Evolutionary conservation across 2,329 filamentous ascomycete genomes (phyloP).

Genomic region (Cadophora sp.): DNA sequence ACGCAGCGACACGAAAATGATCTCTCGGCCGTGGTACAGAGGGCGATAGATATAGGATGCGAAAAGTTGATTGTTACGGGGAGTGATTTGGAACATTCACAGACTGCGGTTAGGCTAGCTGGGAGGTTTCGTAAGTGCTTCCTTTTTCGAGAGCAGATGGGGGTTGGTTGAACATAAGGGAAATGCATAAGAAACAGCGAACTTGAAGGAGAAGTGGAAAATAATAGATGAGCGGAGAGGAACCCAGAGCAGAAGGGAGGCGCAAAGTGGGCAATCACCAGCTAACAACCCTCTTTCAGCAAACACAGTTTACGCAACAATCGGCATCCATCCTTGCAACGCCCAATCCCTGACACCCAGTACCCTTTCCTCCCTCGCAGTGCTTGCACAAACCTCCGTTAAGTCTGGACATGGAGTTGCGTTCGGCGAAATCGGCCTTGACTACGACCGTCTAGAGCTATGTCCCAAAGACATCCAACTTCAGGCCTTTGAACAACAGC

Average conservation of each 20-base stretch:
- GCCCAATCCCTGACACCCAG: constrained; percentile 76
- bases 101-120: constrained; percentile 76
- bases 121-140: constrained; percentile 70
- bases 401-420: constrained; percentile 58
- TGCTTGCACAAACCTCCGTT: constrained; percentile 54
- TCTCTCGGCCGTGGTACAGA: constrained; percentile 76
- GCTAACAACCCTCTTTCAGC: constrained; percentile 8
- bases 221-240: too few relatives aligned
- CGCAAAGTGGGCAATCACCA: too few relatives aligned
- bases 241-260: too few relatives aligned
- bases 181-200: too few relatives aligned
- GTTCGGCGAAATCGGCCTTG: constrained; percentile 94
- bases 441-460: constrained; percentile 91
- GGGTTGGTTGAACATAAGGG: too few relatives aligned
- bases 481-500: constrained; percentile 82
- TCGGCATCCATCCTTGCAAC: constrained; percentile 93
- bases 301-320: constrained; percentile 79
- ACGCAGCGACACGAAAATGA: constrained; percentile 78
- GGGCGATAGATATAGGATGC: constrained; percentile 81
- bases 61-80: constrained; percentile 92
- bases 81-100: constrained; percentile 81
- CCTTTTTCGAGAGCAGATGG: too few relatives aligned
- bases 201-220: too few relatives aligned
- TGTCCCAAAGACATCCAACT: constrained; percentile 81
- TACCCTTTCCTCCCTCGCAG: constrained; percentile 69